Base-by-base conservation (phyloP, 2,329 filamentous ascomycete species). In the Aureobasidium leucospermi region DNA sequence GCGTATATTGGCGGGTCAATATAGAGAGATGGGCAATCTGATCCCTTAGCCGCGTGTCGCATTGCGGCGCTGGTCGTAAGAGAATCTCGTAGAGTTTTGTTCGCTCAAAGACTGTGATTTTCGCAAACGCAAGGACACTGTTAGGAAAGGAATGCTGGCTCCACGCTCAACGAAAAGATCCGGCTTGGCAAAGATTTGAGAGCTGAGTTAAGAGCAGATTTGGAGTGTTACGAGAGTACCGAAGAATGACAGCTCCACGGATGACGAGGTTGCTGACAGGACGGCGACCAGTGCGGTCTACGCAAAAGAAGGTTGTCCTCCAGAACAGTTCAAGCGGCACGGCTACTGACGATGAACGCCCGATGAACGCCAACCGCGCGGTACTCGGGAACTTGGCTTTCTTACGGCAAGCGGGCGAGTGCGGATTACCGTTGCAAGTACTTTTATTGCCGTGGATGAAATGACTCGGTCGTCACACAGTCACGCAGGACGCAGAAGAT, bases 281-380 rank as follows among this genome's bases (percentile, higher is more conserved):
- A 23, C 36, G 38, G 28, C 11, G 2, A 51, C 19, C 38, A 9
- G 23, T 41, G 23, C 36, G 46, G 46, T 49, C 23, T 36, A n/a
- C 42, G 42, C 31, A 49, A 49, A 38, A 52, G 34, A 52, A 29
- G 48, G 48, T 38, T 52, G n/a, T 10, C 42, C 9, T 4, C n/a
- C n/a, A 16, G 28, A 52, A 29, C 51, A 55, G 51, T 55, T 55
- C 51, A 23, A 19, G 39, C 51, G 51, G 51, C 38, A 43, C 51
- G 51, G 39, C 39, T 32, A 43, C 29, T 29, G 11, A 41, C 36
- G 38, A 53, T 42, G 34, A 41, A 41, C 49, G 28, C 19, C 23
- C 15, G 51, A 43, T 23, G 51, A 55, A 56, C 52, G 52, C 52
- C 52, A n/a, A 19, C 52, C 52, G 51, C 41, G 19, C 52, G 52